Base-by-base conservation (phyloP, 495 filamentous ascomycete species). In the Arthonia radiata region DNA sequence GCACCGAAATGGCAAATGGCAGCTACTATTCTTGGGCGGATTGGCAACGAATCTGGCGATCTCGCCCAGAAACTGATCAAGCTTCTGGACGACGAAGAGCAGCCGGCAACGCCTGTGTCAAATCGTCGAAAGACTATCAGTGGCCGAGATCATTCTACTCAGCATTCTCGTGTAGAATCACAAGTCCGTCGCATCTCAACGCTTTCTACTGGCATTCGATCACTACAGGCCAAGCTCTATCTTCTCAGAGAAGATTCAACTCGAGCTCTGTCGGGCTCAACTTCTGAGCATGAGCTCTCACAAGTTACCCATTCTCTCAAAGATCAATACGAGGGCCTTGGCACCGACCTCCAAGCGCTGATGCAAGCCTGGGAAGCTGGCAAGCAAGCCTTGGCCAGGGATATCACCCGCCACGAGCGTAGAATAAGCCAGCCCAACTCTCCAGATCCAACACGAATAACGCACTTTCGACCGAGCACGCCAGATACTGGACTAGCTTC, bases 191-290 rank as follows among this genome's bases (percentile, higher is more conserved):
- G 81, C 39, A 56, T 97, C 24, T 76, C 71, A 45, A 71, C 73
- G 4, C 60, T 97, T 14, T 89, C 80, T 1, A 75, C 82, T 35
- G 82, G 82, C 12, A 83, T 97, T 28, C 70, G 79, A 7, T 75
- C 76, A 5, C 64, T 97, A 14, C 83, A 94, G 45, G 86, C 86
- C 15, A 93, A 92, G 47, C 70, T 97, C 56, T 80, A 90, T 29
- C 57, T 97, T 10, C 51, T 93, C 24, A 70, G 81, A 18, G 86
- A 97, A 48, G 80, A 92, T 46, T 80, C 78, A 4, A 72, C 75
- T 36, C 64, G 62, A 34, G 63, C 64, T 27, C 51, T 90, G 12
- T 71, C 80, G 37, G 66, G 68, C 35, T 59, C 74, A 4, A 66
- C 71, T 24, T 71, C 86, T 35, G 50, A 74, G 3, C 60, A 62